These are phyloP conservation scores for Kernera saxatilis DNA, from an alignment of 345 rosid genomes.

Conservation along the genomic window DNA sequence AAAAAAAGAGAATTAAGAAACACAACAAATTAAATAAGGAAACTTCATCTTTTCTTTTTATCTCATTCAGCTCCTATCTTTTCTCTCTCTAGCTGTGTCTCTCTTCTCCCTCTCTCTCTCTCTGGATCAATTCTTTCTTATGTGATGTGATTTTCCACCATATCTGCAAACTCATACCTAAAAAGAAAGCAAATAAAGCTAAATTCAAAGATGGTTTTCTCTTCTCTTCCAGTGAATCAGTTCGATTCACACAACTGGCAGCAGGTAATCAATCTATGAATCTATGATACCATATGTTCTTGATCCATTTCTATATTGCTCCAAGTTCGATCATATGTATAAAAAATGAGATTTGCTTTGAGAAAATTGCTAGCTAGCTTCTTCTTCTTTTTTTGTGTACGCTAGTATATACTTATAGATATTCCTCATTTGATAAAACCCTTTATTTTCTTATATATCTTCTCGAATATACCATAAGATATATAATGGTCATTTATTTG, in stretches of 20 bases:
- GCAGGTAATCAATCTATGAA: slow-evolving; percentile 21
- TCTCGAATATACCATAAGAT: slow-evolving; percentile 20
- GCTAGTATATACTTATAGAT: slow-evolving; percentile 18
- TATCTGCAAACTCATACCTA: slow-evolving; percentile 9
- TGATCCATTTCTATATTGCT: neutral
- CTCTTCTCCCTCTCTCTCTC: neutral
- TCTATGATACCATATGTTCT: slow-evolving; percentile 4
- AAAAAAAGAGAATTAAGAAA: neutral
- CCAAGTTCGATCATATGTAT: neutral
- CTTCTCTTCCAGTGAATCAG: slow-evolving; percentile 31
- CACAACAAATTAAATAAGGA: slow-evolving; percentile 18
- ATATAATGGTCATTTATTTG: neutral
- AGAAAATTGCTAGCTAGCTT: neutral
- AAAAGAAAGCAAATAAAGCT: neutral
- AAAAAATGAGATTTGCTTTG: neutral
- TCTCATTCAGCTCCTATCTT: slow-evolving; percentile 21
- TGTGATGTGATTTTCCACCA: slow-evolving; percentile 29
- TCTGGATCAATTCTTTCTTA: slow-evolving; percentile 14
- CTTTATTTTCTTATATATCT: neutral
- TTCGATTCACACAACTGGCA: slow-evolving; percentile 31
- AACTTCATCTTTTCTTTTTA: slow-evolving; percentile 26
- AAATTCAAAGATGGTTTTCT: slow-evolving; percentile 21
- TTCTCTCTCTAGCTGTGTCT: neutral
- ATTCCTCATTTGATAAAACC: neutral
- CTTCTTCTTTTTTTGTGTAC: neutral